These are phyloP conservation scores for Ailanthus altissimus DNA, from an alignment of 345 rosid species.

Conservation along the genomic window DNA sequence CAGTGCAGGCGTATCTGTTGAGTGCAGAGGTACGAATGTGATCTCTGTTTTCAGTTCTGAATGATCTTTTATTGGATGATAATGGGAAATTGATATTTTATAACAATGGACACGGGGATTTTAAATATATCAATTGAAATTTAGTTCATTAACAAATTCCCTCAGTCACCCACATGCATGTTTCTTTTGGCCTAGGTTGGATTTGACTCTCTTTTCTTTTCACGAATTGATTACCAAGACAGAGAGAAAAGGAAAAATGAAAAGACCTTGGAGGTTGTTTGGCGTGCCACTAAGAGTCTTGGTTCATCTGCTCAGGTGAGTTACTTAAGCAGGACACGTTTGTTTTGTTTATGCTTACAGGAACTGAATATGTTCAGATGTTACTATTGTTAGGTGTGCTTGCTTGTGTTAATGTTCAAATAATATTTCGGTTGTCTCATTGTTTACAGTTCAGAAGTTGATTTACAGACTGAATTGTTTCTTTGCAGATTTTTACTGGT, in stretches of 20 bases:
- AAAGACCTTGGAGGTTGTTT: slow-evolving; percentile 53
- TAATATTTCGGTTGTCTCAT: neutral
- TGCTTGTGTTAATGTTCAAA: neutral
- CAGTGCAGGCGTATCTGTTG: slow-evolving; percentile 51
- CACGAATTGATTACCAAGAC: slow-evolving; percentile 59
- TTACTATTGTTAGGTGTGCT: neutral
- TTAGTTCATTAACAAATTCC: neutral
- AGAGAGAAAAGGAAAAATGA: slow-evolving; percentile 47
- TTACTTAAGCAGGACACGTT: neutral
- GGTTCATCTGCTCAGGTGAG: slow-evolving; percentile 55
- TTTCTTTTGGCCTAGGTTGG: slow-evolving; percentile 45
- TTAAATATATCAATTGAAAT: neutral
- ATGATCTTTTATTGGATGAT: neutral
- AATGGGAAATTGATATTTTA: neutral
- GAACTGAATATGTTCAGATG: neutral
- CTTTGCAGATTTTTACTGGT: slow-evolving; percentile 48
- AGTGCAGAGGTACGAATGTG: slow-evolving; percentile 47
- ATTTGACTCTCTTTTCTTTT: slow-evolving; percentile 55
- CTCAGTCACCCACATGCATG: neutral
- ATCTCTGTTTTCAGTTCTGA: neutral
- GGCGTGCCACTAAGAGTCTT: slow-evolving; percentile 54
- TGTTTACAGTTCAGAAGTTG: neutral
- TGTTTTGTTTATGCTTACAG: neutral
- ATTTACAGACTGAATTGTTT: slow-evolving; percentile 3
- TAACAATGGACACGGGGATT: neutral